Base-by-base conservation (phyloP, 805 yeast genomes). In the Hermanozyma aechmeae region DNA sequence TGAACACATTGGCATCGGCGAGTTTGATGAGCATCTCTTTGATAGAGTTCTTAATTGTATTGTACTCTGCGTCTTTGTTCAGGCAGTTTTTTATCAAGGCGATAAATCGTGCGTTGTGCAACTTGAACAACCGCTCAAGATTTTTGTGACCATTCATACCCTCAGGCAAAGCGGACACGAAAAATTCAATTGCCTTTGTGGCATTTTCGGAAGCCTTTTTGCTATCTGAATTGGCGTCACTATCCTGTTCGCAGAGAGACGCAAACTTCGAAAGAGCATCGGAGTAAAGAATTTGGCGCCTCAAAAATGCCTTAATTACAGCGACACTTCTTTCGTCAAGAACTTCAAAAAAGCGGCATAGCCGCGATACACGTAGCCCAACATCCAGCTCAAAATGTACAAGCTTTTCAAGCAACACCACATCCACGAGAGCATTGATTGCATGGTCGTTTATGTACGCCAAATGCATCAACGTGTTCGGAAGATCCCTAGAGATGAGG, bases 401-500 rank as follows among this genome's bases (percentile, higher is more conserved):
- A 1, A 85, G 43, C 29, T 66, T 61, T 33, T 79, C 85, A 40
- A 76, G 67, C 3, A 86, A 39, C 0, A 67, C 54, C 3, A 54
- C 36, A 46, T 85, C 95, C 10, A 84, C 79, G 9, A 68, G 56
- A 9, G 76, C 66, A 32, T 78, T 83, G 28, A 83, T 76, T 7
- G 63, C 59, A 29, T 56, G 65, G 41, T 81, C 86, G 46, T 84
- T 83, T 38, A 86, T 78, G 44, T 81, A 86, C 28, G 79, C 65
- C 25, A 83, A 61, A 14, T 74, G 71, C 26, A 86, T 55, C 1
- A 86, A 50, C 14, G 68, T 65, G 25, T 73, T 71, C 1, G 96
- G 95, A 15, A 85, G 74, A 48, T 65, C 62, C 4, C 53, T 30
- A 6, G 42, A 48, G 6, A 73, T 45, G 15, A 58, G 34, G 5